These are phyloP conservation scores for Pisolithus thermaeus DNA, from an alignment of 1,284 basidiomycete genomes.

Conservation along the genomic window DNA sequence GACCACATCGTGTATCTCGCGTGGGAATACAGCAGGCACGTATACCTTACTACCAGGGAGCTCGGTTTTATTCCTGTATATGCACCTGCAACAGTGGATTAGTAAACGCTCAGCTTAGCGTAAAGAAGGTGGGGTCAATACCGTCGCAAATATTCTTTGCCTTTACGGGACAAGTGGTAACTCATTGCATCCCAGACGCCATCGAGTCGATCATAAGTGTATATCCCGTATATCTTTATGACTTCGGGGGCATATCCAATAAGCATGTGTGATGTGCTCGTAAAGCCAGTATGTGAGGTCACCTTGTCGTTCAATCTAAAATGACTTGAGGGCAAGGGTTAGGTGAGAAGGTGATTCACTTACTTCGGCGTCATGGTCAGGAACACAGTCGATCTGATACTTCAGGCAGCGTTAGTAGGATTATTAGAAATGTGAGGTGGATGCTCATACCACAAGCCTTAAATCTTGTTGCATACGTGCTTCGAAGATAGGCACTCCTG, in stretches of 20 bases:
- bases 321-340: not conserved
- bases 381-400: constrained; percentile 62
- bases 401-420: constrained; percentile 19
- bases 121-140: constrained; percentile 14
- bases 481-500: constrained; percentile 55
- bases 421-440: not conserved
- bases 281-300: not conserved
- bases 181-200: constrained; percentile 55
- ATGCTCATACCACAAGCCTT: constrained; percentile 49
- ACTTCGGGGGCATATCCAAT: constrained; percentile 29
- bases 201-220: constrained; percentile 54
- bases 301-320: constrained; percentile 56
- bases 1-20: constrained; percentile 8
- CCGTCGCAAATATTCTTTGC: constrained; percentile 49
- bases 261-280: not conserved
- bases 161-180: constrained; percentile 44
- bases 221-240: constrained; percentile 56
- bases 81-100: constrained; percentile 31
- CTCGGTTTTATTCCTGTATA: constrained; percentile 35
- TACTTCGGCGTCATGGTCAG: constrained; percentile 46
- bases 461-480: constrained; percentile 61
- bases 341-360: constrained; percentile 12
- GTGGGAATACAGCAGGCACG: constrained; percentile 38
- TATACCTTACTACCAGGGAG: constrained; percentile 38
- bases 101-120: not conserved